Conservation (phyloP, 2,329 filamentous ascomycete species). For the Stemphylium lycopersici region DNA sequence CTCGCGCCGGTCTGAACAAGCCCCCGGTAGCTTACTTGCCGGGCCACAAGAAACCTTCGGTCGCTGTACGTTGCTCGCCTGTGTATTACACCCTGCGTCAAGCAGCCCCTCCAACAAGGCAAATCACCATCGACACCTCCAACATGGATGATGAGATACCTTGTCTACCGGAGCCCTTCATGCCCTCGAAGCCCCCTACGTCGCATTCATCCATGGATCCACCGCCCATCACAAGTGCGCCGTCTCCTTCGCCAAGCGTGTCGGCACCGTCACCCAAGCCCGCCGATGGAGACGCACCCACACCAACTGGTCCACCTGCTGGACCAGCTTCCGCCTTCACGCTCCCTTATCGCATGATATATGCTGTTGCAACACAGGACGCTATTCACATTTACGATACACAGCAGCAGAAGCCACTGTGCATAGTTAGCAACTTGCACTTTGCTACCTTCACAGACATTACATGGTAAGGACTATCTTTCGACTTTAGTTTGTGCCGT, state of each 20-base stretch:
- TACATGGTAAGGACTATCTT: slow-evolving; percentile 69
- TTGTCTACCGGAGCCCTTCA: slow-evolving; percentile 80
- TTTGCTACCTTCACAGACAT: slow-evolving; percentile 97
- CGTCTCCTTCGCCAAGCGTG: slow-evolving; percentile 56
- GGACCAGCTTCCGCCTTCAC: slow-evolving; percentile 71
- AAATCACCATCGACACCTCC: slow-evolving; percentile 94
- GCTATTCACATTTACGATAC: slow-evolving; percentile 95
- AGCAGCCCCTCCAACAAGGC: slow-evolving; percentile 69
- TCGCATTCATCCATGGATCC: slow-evolving; percentile 80
- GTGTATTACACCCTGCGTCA: slow-evolving; percentile 83
- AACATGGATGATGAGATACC: slow-evolving; percentile 83
- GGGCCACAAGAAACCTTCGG: slow-evolving; percentile 96
- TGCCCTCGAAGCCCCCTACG: slow-evolving; percentile 62
- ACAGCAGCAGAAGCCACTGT: slow-evolving; percentile 91
- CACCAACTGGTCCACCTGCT: slow-evolving; percentile 59
- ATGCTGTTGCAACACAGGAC: slow-evolving; percentile 96
- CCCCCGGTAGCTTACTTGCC: slow-evolving; percentile 93
- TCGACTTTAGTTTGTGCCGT: neutral
- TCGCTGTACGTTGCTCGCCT: slow-evolving; percentile 93
- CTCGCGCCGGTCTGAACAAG: slow-evolving; percentile 93
- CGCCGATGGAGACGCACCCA: slow-evolving; percentile 57
- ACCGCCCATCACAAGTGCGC: slow-evolving; percentile 67
- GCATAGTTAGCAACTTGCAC: slow-evolving; percentile 94
- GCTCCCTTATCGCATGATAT: slow-evolving; percentile 90
- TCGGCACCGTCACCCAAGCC: slow-evolving; percentile 61